These are phyloP conservation scores for Blakeslea trispora DNA, from an alignment of 371 early-diverging fungal species.

Conservation along the genomic window DNA sequence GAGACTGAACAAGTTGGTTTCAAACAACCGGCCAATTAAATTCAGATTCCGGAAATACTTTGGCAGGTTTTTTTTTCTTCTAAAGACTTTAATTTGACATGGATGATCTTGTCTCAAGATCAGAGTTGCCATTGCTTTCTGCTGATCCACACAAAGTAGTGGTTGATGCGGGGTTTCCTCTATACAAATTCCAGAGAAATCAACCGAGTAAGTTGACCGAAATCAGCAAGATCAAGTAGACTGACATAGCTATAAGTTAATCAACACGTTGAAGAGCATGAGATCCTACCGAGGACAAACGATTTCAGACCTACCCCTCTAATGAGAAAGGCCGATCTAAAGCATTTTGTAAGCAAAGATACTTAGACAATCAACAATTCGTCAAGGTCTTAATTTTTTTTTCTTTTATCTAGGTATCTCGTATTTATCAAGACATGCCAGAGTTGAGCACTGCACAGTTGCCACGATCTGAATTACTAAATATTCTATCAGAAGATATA, in stretches of 20 bases:
- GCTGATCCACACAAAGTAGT: slow-evolving; percentile 12
- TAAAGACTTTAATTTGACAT: background rate
- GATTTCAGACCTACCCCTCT: slow-evolving; percentile 14
- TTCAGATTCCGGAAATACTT: too few relatives aligned
- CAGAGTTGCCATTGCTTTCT: slow-evolving; percentile 1
- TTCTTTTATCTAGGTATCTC: background rate
- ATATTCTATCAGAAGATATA: background rate
- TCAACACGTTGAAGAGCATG: slow-evolving; percentile 7
- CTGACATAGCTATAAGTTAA: background rate
- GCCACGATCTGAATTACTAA: background rate
- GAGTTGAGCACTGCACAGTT: background rate
- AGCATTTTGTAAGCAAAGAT: background rate
- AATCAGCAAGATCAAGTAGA: too few relatives aligned
- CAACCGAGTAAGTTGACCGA: background rate
- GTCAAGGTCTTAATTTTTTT: background rate
- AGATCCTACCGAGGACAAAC: slow-evolving; percentile 16
- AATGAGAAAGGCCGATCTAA: background rate
- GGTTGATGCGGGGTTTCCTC: slow-evolving; percentile 9
- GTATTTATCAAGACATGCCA: background rate
- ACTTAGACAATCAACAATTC: too few relatives aligned
- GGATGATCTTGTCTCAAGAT: background rate
- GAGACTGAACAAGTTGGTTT: too few relatives aligned
- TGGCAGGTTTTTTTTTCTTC: too few relatives aligned
- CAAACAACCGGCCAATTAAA: too few relatives aligned
- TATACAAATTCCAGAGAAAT: background rate